These are phyloP conservation scores for Saturnispora diversa DNA, from an alignment of 805 yeast species.

Conservation along the genomic window DNA sequence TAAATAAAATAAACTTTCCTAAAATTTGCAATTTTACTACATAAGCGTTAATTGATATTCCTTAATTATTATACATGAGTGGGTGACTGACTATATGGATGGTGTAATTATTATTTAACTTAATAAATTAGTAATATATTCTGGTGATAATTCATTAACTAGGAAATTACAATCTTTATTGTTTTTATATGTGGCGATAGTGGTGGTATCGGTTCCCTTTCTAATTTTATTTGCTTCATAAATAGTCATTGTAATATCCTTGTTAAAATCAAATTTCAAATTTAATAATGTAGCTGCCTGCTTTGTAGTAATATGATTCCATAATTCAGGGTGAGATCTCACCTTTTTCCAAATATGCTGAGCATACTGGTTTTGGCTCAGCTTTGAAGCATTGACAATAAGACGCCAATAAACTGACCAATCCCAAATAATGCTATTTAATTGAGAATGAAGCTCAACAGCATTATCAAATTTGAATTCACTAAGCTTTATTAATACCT, in stretches of 20 bases:
- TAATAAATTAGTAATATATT: background rate
- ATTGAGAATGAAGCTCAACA: background rate
- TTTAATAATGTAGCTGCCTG: constrained; percentile 1
- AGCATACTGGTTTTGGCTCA: background rate
- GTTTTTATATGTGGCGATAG: no score
- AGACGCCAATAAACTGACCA: constrained; percentile 4
- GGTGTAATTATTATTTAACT: background rate
- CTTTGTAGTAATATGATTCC: background rate
- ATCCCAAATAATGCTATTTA: constrained; percentile 5
- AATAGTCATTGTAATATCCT: background rate
- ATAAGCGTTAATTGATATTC: constrained; percentile 1
- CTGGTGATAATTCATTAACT: constrained; percentile 4
- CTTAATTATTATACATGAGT: background rate
- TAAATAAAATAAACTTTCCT: background rate
- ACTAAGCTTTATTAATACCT: background rate
- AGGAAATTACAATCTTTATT: background rate
- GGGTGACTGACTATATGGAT: no score
- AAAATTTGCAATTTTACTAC: no score
- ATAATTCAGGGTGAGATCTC: background rate
- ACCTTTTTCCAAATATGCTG: constrained; percentile 5
- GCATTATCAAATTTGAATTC: background rate
- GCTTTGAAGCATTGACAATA: background rate
- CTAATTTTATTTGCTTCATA: background rate
- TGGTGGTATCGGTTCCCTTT: background rate
- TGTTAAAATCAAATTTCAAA: constrained; percentile 6